Evolutionary conservation across 1,284 basidiomycete species (phyloP), one percentile per base, ranked within the genome.

Genomic region (Tylopilus sp.): DNA sequence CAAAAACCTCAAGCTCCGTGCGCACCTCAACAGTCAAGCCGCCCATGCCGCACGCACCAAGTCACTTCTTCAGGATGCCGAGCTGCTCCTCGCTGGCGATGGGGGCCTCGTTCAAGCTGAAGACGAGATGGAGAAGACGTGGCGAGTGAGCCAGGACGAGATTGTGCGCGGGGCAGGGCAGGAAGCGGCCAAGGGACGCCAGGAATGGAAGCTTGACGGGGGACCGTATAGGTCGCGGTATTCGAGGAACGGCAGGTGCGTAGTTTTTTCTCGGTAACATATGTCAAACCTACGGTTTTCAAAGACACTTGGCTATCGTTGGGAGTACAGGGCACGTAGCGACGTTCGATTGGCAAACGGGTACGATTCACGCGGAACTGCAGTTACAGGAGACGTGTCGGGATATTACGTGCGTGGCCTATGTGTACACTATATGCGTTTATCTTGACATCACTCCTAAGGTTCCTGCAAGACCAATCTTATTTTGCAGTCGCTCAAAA

Each of bases 301-400:
- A 2, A 64, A 95, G 95, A 76, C 97, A 96, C 79, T 98, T 74
- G 96, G 99, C 79, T 4, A 36, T 36, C 36, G 12, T 36, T 36
- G 36, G 36, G 36, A 36, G 12, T 36, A 36, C 36, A 13, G 36
- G 95, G 96, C 0, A 91, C 90, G 88, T 97, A n/a, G 95, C 95
- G 2, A 95, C 96, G 0, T 97, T 98, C 74, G 96, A 99, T 79
- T 97, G 95, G 95, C 92, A 95, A 79, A 90, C 93, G 0, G 95
- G 96, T 0, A 91, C 90, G 52, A 81, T 99, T 41, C 92, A 96
- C 74, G 88, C 93, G 6, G 97, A 99, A 77, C 84, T 98, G 41
- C 95, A 98, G 71, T 83, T 99, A 8, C 87, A 89, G 65, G 97
- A 99, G 81, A 96, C 95, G 47, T 86, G 93, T 87, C 72, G 96